Conservation (phyloP, 805 yeast species). For the Ogataea haglerorum region DNA sequence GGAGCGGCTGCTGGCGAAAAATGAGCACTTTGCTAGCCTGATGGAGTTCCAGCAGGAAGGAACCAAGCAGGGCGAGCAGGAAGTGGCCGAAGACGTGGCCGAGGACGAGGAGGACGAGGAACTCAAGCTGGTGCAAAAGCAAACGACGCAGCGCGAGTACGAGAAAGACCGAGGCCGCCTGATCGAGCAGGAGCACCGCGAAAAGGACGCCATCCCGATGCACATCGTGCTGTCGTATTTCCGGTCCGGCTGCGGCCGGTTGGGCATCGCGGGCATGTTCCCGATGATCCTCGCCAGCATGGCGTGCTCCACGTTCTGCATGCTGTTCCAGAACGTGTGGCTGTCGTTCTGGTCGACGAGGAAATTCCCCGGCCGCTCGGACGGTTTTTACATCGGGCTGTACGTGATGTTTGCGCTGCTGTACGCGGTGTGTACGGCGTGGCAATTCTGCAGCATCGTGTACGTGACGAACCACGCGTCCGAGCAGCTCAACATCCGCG, state of each 20-base stretch:
- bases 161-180: constrained; percentile 35
- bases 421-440: constrained; percentile 40
- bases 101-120: constrained; percentile 16
- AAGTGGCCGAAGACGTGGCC: constrained; percentile 23
- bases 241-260: constrained; percentile 52
- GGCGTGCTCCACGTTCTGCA: constrained; percentile 44
- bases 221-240: constrained; percentile 51
- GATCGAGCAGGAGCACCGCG: constrained; percentile 51
- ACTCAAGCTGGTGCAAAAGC: constrained; percentile 12
- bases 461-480: constrained; percentile 53
- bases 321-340: constrained; percentile 69
- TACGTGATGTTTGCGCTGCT: constrained; percentile 60
- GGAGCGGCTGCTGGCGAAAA: constrained; percentile 45
- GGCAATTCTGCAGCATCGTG: constrained; percentile 45
- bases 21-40: constrained; percentile 35
- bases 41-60: constrained; percentile 39
- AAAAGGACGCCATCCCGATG: constrained; percentile 50
- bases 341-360: constrained; percentile 74
- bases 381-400: constrained; percentile 69
- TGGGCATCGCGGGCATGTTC: constrained; percentile 32
- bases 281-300: constrained; percentile 23
- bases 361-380: constrained; percentile 44
- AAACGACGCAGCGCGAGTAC: constrained; percentile 16
- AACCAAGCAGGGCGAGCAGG: constrained; percentile 29
- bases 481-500: constrained; percentile 54